A percentile compares a stretch with the other conserved stretches of the same genome.
Conservation (phyloP, 2,329 filamentous ascomycete genomes). For the Arthroderma sp. region DNA sequence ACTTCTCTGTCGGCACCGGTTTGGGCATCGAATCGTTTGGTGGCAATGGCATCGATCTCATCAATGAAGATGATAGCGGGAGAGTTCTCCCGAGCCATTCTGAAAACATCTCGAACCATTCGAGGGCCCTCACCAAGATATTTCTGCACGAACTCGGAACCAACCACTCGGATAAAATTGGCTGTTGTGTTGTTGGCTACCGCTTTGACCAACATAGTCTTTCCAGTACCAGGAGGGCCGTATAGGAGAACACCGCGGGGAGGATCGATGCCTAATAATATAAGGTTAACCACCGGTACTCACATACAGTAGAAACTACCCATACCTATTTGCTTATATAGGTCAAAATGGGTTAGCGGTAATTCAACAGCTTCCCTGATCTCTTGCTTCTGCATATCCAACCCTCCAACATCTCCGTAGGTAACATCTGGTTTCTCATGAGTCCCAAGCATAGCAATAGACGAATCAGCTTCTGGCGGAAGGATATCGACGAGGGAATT, state of each 20-base stretch:
- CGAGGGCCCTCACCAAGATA: slow-evolving; percentile 94
- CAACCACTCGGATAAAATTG: slow-evolving; percentile 95
- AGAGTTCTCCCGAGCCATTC: slow-evolving; percentile 97
- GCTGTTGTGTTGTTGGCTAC: slow-evolving; percentile 97
- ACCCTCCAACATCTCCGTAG: slow-evolving; percentile 90
- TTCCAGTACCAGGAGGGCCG: slow-evolving; percentile 87
- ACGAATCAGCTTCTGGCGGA: slow-evolving; percentile 96
- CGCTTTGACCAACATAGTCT: slow-evolving; percentile 96
- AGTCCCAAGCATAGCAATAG: slow-evolving; percentile 91
- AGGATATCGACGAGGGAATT: slow-evolving; percentile 98
- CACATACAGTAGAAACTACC: not conserved
- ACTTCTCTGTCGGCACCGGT: slow-evolving; percentile 96
- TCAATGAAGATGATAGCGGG: slow-evolving; percentile 99
- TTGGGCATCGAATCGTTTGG: slow-evolving; percentile 97
- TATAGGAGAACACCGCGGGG: slow-evolving; percentile 93
- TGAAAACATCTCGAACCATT: slow-evolving; percentile 98
- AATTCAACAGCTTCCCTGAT: slow-evolving; percentile 96
- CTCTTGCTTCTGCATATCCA: slow-evolving; percentile 99
- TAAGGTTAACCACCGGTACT: slow-evolving; percentile 1
- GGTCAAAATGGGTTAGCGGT: slow-evolving; percentile 90
- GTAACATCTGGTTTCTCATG: slow-evolving; percentile 98
- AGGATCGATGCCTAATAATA: slow-evolving; percentile 60
- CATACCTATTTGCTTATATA: slow-evolving; percentile 91
- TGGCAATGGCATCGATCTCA: slow-evolving; percentile 96
- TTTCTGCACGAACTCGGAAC: slow-evolving; percentile 97